These are phyloP conservation scores for Hyaloscypha bicolor DNA, from an alignment of 495 filamentous ascomycete species.

Conservation along the genomic window DNA sequence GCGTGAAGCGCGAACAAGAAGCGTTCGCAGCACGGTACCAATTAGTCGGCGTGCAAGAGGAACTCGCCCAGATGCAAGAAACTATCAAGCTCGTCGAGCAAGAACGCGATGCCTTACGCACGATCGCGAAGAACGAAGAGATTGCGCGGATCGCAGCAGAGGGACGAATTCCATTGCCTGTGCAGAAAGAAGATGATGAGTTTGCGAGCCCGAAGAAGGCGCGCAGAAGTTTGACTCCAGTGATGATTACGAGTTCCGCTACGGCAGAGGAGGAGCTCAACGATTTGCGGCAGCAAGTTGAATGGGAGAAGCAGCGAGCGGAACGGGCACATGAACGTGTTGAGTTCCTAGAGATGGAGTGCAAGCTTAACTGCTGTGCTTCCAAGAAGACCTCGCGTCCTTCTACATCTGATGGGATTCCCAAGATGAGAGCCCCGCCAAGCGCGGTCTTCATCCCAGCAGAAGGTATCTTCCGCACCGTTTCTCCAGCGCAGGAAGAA, in stretches of 20 bases:
- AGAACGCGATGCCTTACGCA: conserved; percentile 68
- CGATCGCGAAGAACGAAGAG: conserved; percentile 57
- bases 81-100: conserved; percentile 67
- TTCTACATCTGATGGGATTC: not conserved
- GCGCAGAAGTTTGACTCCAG: conserved; percentile 38
- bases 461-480: conserved; percentile 54
- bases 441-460: conserved; percentile 45
- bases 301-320: conserved; percentile 66
- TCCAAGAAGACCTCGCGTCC: conserved; percentile 39
- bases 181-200: conserved; percentile 45
- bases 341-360: conserved; percentile 83
- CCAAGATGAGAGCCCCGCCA: conserved; percentile 6
- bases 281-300: conserved; percentile 61
- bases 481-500: conserved; percentile 33
- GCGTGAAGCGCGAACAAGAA: conserved; percentile 67
- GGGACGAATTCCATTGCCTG: conserved; percentile 61
- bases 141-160: conserved; percentile 65
- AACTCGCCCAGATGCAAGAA: conserved; percentile 65
- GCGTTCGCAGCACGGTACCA: conserved; percentile 74
- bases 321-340: conserved; percentile 70
- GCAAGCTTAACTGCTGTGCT: conserved; percentile 70
- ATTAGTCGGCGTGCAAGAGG: conserved; percentile 72
- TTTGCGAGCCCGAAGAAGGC: conserved; percentile 48
- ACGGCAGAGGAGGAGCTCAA: conserved; percentile 55
- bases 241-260: conserved; percentile 45